Evolutionary conservation across 2,329 filamentous ascomycete species (phyloP).

Genomic region (Aspergillus alliaceus): DNA sequence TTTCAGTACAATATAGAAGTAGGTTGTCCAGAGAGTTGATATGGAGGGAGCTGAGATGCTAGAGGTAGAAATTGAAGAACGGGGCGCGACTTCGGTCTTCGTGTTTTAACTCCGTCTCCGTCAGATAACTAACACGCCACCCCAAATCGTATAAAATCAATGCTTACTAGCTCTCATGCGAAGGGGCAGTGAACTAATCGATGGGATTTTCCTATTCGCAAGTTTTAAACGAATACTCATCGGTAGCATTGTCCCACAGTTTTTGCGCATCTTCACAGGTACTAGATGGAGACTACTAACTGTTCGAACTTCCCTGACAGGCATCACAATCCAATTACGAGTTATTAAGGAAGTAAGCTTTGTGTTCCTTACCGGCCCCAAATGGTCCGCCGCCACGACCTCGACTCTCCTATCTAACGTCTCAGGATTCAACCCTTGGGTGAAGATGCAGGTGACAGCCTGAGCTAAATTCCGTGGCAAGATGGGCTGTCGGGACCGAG

Average conservation of each 20-base stretch:
- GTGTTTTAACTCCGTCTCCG: slow-evolving; percentile 1
- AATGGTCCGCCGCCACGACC: no score
- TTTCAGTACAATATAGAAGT: not conserved
- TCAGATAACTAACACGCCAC: not conserved
- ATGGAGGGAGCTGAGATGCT: not conserved
- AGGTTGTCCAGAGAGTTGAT: not conserved
- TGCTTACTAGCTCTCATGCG: no score
- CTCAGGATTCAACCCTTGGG: not conserved
- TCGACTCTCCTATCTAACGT: not conserved
- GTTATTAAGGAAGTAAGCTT: not conserved
- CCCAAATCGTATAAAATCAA: not conserved
- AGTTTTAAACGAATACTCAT: no score
- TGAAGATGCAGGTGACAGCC: not conserved
- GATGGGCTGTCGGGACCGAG: not conserved
- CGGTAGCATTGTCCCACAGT: no score
- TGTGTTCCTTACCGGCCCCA: not conserved
- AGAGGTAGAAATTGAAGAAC: not conserved
- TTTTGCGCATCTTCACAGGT: no score
- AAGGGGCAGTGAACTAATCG: no score
- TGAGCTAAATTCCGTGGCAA: not conserved
- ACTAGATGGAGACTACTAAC: no score
- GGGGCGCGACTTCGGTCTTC: not conserved
- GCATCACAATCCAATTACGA: not conserved
- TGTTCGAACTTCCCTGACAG: not conserved
- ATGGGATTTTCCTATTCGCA: no score